These are phyloP conservation scores for Pelargonium myrrhifolium DNA, from an alignment of 441 rosid genomes.

Conservation along the genomic window DNA sequence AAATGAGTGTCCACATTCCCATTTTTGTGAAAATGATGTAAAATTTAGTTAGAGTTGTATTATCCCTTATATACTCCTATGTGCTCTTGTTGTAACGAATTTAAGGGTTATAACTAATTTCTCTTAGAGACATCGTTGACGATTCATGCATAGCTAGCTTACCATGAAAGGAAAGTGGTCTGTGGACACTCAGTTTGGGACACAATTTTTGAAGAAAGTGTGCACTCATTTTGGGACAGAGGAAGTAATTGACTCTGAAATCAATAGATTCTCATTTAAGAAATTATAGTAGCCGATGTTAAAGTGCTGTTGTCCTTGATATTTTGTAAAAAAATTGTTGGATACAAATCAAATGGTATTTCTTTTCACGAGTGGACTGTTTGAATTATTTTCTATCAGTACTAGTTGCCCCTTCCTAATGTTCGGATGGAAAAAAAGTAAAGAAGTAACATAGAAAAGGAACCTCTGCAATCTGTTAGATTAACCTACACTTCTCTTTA, in stretches of 20 bases:
- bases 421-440: not conserved
- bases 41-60: too few species aligned
- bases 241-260: not conserved
- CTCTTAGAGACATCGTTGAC: too few species aligned
- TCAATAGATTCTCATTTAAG: not conserved
- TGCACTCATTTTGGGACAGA: too few species aligned
- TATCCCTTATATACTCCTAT: too few species aligned
- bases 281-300: not conserved
- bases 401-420: not conserved
- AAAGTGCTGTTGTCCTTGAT: not conserved
- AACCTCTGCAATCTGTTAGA: constrained; percentile 20
- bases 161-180: too few species aligned
- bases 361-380: not conserved
- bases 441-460: not conserved
- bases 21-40: too few species aligned
- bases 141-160: too few species aligned
- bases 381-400: not conserved
- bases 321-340: not conserved
- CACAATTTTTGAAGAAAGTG: too few species aligned
- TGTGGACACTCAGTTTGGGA: too few species aligned
- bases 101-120: too few species aligned
- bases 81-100: too few species aligned
- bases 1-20: too few species aligned
- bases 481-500: constrained; percentile 45
- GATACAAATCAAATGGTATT: not conserved